phyloP scores from a whole-genome alignment of 495 filamentous ascomycete species.

The Penicillium antarcticum region DNA sequence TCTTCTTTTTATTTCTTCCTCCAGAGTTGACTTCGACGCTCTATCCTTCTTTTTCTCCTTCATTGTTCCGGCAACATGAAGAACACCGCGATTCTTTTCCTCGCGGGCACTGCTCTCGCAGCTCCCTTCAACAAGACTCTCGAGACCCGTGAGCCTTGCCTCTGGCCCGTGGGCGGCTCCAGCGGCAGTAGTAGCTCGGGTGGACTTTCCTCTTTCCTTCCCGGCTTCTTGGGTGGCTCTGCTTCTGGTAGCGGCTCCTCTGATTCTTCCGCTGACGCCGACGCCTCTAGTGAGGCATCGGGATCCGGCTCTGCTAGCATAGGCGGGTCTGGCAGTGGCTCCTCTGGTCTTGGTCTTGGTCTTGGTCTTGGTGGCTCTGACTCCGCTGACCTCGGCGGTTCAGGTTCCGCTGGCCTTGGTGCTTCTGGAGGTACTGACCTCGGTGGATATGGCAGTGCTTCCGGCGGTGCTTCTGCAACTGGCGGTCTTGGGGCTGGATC shows the following conservation, averaged over 20 bases:
- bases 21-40: conserved; percentile 2
- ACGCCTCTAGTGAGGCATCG: not conserved
- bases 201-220: not conserved
- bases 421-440: not conserved
- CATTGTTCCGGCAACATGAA: conserved; percentile 15
- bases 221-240: not conserved
- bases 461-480: not conserved
- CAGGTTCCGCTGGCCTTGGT: not conserved
- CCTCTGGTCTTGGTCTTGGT: not conserved
- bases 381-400: not conserved
- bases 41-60: conserved; percentile 3
- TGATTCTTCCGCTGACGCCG: not conserved
- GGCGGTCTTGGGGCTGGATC: not conserved
- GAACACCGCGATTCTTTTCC: conserved; percentile 13
- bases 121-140: conserved; percentile 12
- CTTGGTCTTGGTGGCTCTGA: conserved; percentile 3
- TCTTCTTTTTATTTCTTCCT: not conserved
- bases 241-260: not conserved
- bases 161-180: not conserved
- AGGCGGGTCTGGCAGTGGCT: not conserved
- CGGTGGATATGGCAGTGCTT: not conserved
- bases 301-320: not conserved
- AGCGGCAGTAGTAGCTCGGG: conserved; percentile 1
- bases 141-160: conserved; percentile 13
- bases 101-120: conserved; percentile 13